Percentiles rank a stretch among this genome's conserved stretches.
phyloP scores from a whole-genome alignment of 768 basidiomycete genomes.

The Lactifluus subvellereus region DNA sequence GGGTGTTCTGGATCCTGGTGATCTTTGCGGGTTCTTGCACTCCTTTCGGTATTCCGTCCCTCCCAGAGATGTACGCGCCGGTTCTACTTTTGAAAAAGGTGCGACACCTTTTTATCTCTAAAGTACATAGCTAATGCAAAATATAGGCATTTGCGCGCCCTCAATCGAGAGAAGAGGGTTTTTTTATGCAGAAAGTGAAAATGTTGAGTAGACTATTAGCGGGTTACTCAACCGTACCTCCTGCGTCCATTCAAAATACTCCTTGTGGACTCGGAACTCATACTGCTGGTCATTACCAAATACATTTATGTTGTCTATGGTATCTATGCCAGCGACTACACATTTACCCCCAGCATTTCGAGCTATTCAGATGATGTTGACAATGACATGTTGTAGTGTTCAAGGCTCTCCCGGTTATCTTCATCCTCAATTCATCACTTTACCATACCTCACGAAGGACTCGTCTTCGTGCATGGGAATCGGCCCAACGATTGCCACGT shows the following conservation, averaged over 20 bases:
- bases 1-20: slow-evolving; percentile 13
- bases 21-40: slow-evolving; percentile 7
- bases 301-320: slow-evolving; percentile 56
- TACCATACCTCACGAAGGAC: slow-evolving; percentile 33
- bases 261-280: slow-evolving; percentile 43
- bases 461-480: slow-evolving; percentile 38
- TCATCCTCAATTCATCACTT: slow-evolving; percentile 24
- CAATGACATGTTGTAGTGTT: slow-evolving; percentile 28
- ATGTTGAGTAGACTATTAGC: slow-evolving; percentile 42
- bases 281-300: slow-evolving; percentile 53
- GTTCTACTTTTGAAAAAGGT: not conserved
- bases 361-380: not conserved
- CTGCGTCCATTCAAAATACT: slow-evolving; percentile 59
- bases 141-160: slow-evolving; percentile 43
- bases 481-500: slow-evolving; percentile 31
- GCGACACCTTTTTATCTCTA: not conserved
- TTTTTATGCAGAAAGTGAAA: slow-evolving; percentile 52
- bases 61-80: slow-evolving; percentile 3
- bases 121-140: not conserved
- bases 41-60: not conserved
- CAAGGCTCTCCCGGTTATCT: slow-evolving; percentile 36
- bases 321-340: slow-evolving; percentile 2
- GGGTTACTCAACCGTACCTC: slow-evolving; percentile 52
- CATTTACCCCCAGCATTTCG: not conserved
- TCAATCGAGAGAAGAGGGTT: slow-evolving; percentile 39